phyloP scores from a whole-genome alignment of 257 asterid genomes.

The Lavandula angustifolia region DNA sequence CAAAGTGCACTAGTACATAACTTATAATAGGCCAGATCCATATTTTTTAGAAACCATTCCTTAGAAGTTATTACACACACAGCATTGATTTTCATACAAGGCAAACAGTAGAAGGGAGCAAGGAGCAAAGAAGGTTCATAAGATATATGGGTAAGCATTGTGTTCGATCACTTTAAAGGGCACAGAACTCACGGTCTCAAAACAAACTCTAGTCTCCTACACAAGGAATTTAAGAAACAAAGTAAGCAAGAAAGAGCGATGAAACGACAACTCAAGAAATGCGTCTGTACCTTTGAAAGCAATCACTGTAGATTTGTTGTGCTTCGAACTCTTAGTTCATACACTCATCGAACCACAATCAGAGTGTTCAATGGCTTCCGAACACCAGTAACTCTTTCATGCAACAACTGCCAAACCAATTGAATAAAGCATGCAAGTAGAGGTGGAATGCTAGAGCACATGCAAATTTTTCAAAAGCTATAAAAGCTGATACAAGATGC shows the following conservation, averaged over 20 bases:
- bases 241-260: not conserved
- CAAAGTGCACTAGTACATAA: not conserved
- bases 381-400: not conserved
- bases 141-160: conserved; percentile 1
- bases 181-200: not conserved
- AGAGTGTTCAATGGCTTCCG: not conserved
- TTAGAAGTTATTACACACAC: not conserved
- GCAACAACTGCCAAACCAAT: not conserved
- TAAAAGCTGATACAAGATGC: not conserved
- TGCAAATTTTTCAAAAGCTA: not conserved
- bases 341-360: not conserved
- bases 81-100: not conserved
- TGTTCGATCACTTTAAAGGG: conserved; percentile 4
- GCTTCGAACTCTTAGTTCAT: not conserved
- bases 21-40: no score
- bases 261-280: not conserved
- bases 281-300: not conserved
- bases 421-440: not conserved
- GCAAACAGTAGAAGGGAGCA: conserved; percentile 14
- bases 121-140: conserved; percentile 5
- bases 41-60: not conserved
- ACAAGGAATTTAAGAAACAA: conserved; percentile 10
- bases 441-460: not conserved
- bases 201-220: not conserved
- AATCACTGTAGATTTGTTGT: not conserved